Evolutionary conservation across 1,139 yeast species (phyloP), one percentile per base, ranked within the genome.

Genomic region (Geotrichum citri-aurantii): DNA sequence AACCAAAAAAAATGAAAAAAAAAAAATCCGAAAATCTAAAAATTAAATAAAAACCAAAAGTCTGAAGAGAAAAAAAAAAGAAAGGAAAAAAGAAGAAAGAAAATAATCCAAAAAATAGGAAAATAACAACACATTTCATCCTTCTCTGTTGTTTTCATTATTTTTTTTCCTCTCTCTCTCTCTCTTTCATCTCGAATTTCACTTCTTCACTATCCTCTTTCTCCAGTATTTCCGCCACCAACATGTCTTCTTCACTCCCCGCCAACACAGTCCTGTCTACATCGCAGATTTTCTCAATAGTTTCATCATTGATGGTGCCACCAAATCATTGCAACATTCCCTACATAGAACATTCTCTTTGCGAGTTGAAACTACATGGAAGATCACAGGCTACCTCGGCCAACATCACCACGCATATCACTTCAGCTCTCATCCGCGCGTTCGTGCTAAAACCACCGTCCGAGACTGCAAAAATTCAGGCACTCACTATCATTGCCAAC

Each of bases 401-500:
- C 10, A 12, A 37, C 8, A 31, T 57, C 12, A 47, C 56, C 10
- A 12, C 40, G 4, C 37, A 49, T 8, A 23, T 53, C 29, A 17
- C 49, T n/a, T 12, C 42, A 27, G 19, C 24, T 17, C 54, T 57
- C 17, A 33, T 53, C 21, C 14, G 46, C 29, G 50, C 50, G n/a
- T 53, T 52, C 54, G 48, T 57, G 6, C 33, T 57, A 0, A 29
- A 33, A 1, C 29, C 47, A 12, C 46, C 50, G n/a, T 53, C 57
- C n/a, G 40, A 55, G n/a, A 42, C 53, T 23, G 52, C 61, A 17
- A 49, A 59, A 29, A 44, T 44, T 26, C 67, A 65, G 48, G 61
- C 64, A 2, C 63, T 64, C 48, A 65, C 69, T 1, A 62, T 66
- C 8, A 54, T 66, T 11, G 68, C 69, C 31, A 66, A 66, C 54